Evolutionary conservation across 495 filamentous ascomycete species (phyloP), one percentile per base, ranked within the genome.

Genomic region (Apodospora peruviana): DNA sequence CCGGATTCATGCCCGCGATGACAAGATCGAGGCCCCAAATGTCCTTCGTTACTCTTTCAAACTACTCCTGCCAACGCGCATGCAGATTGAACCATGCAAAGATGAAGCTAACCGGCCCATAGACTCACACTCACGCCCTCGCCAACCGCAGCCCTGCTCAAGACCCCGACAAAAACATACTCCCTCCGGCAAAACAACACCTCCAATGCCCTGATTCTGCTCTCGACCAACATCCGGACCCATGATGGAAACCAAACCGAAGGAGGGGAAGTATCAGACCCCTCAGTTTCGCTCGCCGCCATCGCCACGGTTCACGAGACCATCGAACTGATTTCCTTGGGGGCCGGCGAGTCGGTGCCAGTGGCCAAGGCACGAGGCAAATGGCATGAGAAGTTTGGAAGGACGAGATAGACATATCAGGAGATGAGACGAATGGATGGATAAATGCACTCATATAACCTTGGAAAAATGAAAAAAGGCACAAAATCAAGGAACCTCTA

Each of bases 121-220:
- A 93, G 88, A 21, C 66, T 94, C 37, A 76, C 77, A 39, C 71
- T 94, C 45, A 86, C 87, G 62, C 83, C 76, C 23, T 70, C 72
- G 22, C 64, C 69, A 3, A 75, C 82, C 52, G 82, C 84, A 50
- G 85, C 87, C 36, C 80, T 93, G 46, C 75, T 96, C 51, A 89
- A 82, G 62, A 86, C 84, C 2, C 64, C 77, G 2, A 68, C 72
- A 14, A 74, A 81, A 60, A 91, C 85, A 17, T 96, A 84, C 72
- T 81, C 81, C 24, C 74, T 95, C 43, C 87, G 87, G 17, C 89
- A 95, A 65, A 90, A 95, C 52, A 89, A 91, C 59, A 91, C 90
- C 0, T 95, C 90, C 14, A 96, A 96, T 61, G 85, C 85, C 5
- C 69, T 95, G 29, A 86, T 88, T 64, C 61, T 95, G 7, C 71